A percentile compares a stretch with the other conserved stretches of the same genome.
These are phyloP conservation scores for Kuraishia borneana DNA, from an alignment of 805 yeast species.

Conservation along the genomic window DNA sequence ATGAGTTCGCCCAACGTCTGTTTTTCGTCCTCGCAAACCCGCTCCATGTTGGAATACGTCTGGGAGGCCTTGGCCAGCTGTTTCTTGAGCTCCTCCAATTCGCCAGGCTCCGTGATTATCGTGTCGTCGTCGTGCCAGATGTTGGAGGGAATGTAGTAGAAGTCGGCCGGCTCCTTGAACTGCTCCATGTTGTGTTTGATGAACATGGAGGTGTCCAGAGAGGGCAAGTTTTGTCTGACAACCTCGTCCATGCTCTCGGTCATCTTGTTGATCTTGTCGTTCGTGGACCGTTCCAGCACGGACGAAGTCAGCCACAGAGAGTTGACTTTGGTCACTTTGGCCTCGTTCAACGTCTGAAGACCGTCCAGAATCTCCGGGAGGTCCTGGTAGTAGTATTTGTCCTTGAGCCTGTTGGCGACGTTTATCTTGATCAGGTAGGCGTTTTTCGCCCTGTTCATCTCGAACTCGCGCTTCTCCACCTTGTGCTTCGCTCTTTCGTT, in stretches of 20 bases:
- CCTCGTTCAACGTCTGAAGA: constrained; percentile 74
- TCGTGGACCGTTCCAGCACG: constrained; percentile 42
- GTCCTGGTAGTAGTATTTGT: constrained; percentile 87
- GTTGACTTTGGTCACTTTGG: constrained; percentile 63
- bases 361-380: constrained; percentile 83
- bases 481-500: constrained; percentile 41
- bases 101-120: constrained; percentile 48
- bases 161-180: constrained; percentile 86
- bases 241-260: constrained; percentile 42
- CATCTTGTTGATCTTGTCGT: constrained; percentile 28
- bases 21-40: constrained; percentile 33
- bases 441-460: constrained; percentile 86
- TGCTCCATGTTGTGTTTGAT: constrained; percentile 68
- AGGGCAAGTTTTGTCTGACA: constrained; percentile 59
- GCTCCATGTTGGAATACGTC: constrained; percentile 27
- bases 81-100: constrained; percentile 43
- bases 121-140: constrained; percentile 96
- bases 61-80: constrained; percentile 29
- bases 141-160: constrained; percentile 74
- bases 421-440: constrained; percentile 69
- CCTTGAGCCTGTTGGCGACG: constrained; percentile 83
- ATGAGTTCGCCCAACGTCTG: constrained; percentile 33
- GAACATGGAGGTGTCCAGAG: constrained; percentile 79
- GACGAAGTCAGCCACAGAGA: constrained; percentile 53
- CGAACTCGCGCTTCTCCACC: constrained; percentile 50